Percentiles rank a stretch among this genome's conserved stretches.
These are phyloP conservation scores for Paracoccidioides brasiliensis DNA, from an alignment of 2,329 filamentous ascomycete species.

Conservation along the genomic window DNA sequence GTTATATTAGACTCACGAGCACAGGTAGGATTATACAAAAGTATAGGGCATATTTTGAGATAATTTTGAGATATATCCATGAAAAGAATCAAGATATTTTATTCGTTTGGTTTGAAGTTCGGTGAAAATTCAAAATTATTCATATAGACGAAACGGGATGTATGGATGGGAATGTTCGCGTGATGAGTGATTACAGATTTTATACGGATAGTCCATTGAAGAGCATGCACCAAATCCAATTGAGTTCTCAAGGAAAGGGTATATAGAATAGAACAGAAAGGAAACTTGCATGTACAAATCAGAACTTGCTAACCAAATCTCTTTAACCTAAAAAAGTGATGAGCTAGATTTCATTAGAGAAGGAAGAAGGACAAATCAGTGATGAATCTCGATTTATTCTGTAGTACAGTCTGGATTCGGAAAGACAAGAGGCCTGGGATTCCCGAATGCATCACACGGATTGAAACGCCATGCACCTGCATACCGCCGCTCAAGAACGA, in stretches of 20 bases:
- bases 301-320: neutral
- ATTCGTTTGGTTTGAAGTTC: too few relatives aligned
- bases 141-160: too few relatives aligned
- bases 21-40: too few relatives aligned
- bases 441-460: slow-evolving; percentile 8
- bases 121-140: too few relatives aligned
- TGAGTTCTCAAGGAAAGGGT: neutral
- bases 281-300: neutral
- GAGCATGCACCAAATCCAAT: too few relatives aligned
- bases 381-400: neutral
- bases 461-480: slow-evolving; percentile 8
- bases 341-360: neutral
- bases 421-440: slow-evolving; percentile 7
- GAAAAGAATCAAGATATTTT: too few relatives aligned
- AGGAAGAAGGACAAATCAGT: neutral
- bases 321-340: neutral
- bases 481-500: slow-evolving; percentile 5
- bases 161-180: too few relatives aligned
- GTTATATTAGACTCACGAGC: too few relatives aligned
- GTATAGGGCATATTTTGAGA: too few relatives aligned
- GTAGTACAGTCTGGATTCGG: slow-evolving; percentile 2
- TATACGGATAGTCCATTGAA: neutral
- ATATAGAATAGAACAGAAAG: neutral
- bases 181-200: too few relatives aligned
- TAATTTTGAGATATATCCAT: too few relatives aligned